Base-by-base conservation (phyloP, 768 basidiomycete genomes). In the Zangia roseola region DNA sequence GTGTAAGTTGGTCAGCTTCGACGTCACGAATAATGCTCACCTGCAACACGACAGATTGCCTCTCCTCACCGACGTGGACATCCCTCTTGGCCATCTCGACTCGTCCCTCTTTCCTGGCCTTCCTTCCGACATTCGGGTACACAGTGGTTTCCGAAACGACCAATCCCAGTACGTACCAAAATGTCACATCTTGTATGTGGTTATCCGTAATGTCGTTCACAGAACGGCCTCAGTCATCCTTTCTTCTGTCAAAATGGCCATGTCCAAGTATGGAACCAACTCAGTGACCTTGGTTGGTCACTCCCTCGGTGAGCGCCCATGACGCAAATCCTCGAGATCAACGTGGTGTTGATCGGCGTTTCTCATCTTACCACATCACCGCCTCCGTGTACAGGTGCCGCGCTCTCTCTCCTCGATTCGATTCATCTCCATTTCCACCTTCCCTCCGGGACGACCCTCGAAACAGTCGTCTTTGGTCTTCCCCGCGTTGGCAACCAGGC, bases 401-500 rank as follows among this genome's bases (percentile, higher is more conserved):
- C 72, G 3, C 59, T 71, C 44, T 40, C 71, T 7, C 57, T 69
- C 8, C 58, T 73, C 6, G 71, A 74, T 40, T 56, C 69, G 2
- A 62, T 72, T 5, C 72, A 61, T 55, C 68, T 74, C 3, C 69
- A 61, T 4, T 55, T 71, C 12, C 57, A 64, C 34, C 62, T 73
- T 14, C 67, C 70, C 10, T 17, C 53, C 1, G 52, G 51, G 30
- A 69, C 62, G 3, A 56, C 57, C 4, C 57, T 73, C 60, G 40
- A 49, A 26, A 60, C 61, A 5, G 37, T 69, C 34, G 23, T 47
- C 8, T 73, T 68, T 39, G 72, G 69, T n/a, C 54, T 69, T 20
- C 72, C 71, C 7, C 62, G 71, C 7, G 71, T 70, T 4, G 82
- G 83, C 23, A 83, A 84, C 60, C 70, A 78, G n/a, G n/a, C 68